A percentile compares a stretch with the other conserved stretches of the same genome.
phyloP scores from a whole-genome alignment of 192 early-diverging fungal species.

The Coemansia sp. region DNA sequence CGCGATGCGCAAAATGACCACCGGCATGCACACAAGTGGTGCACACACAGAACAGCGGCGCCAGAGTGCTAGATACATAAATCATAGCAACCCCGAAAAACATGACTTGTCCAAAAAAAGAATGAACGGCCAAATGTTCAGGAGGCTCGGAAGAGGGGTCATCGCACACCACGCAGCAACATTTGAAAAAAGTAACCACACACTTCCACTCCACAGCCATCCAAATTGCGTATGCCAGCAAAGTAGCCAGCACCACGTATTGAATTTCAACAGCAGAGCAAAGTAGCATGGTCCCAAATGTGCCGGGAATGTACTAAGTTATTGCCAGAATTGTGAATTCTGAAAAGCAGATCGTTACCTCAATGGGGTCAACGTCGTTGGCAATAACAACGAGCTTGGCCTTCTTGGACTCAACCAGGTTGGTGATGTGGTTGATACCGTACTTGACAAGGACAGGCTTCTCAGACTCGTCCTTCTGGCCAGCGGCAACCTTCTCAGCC shows the following conservation, averaged over 20 bases:
- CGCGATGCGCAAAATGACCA: constrained; percentile 4
- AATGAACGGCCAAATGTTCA: neutral
- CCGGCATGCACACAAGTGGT: neutral
- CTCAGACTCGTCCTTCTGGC: constrained; percentile 84
- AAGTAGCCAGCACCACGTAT: neutral
- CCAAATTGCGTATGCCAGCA: too few relatives aligned
- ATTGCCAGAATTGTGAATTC: neutral
- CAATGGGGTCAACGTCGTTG: constrained; percentile 99
- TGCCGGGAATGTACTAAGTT: constrained; percentile 23
- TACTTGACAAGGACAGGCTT: constrained; percentile 98
- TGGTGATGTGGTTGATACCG: constrained; percentile 99
- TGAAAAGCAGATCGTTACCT: constrained; percentile 50
- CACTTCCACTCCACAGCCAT: neutral
- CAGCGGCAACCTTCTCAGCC: constrained; percentile 86
- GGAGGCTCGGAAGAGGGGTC: constrained; percentile 24
- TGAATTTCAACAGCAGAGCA: neutral
- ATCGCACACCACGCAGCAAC: constrained; percentile 47
- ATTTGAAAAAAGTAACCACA: neutral
- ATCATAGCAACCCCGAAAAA: neutral
- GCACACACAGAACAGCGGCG: neutral
- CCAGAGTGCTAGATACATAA: neutral
- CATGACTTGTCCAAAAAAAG: neutral
- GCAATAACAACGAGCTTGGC: constrained; percentile 98
- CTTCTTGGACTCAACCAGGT: constrained; percentile 98
- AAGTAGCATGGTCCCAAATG: neutral